phyloP scores from a whole-genome alignment of 805 yeast species.

The Yarrowia sp. region DNA sequence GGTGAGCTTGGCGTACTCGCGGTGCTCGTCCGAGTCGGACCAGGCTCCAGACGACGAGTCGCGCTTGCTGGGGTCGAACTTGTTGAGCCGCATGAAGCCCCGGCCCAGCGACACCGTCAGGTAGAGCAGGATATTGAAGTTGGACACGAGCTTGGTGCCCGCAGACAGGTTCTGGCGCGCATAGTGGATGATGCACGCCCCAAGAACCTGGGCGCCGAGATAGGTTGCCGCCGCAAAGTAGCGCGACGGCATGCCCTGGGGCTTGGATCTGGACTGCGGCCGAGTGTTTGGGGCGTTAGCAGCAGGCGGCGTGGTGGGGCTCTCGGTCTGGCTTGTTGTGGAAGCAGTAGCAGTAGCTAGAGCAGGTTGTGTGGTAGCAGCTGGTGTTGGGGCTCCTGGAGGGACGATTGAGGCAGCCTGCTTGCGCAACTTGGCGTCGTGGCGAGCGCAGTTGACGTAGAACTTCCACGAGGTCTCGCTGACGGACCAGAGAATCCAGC shows the following conservation, averaged over 20 bases:
- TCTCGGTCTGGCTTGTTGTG: background rate
- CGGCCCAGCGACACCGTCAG: conserved; percentile 31
- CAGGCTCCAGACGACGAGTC: background rate
- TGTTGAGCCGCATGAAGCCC: conserved; percentile 28
- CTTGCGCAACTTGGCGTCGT: background rate
- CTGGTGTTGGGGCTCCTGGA: background rate
- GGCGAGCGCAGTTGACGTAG: conserved; percentile 28
- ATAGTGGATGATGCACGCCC: conserved; percentile 30
- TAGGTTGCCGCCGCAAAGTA: conserved; percentile 26
- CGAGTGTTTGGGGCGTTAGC: background rate
- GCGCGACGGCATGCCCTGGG: background rate
- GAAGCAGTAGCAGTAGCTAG: background rate
- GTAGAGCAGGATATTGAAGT: conserved; percentile 32
- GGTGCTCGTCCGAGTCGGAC: conserved; percentile 12
- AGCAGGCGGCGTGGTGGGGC: background rate
- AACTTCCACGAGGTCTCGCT: conserved; percentile 33
- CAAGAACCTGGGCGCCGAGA: conserved; percentile 31
- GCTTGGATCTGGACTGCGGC: background rate
- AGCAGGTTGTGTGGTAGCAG: background rate
- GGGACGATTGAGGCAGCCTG: background rate
- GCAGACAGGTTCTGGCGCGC: conserved; percentile 30
- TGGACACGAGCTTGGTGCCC: conserved; percentile 30
- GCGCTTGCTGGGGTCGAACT: background rate
- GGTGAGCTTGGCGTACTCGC: conserved; percentile 10
- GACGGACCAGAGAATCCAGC: conserved; percentile 32